These are phyloP conservation scores for Fusarium subglutinans DNA, from an alignment of 2,329 filamentous ascomycete genomes.

Conservation along the genomic window DNA sequence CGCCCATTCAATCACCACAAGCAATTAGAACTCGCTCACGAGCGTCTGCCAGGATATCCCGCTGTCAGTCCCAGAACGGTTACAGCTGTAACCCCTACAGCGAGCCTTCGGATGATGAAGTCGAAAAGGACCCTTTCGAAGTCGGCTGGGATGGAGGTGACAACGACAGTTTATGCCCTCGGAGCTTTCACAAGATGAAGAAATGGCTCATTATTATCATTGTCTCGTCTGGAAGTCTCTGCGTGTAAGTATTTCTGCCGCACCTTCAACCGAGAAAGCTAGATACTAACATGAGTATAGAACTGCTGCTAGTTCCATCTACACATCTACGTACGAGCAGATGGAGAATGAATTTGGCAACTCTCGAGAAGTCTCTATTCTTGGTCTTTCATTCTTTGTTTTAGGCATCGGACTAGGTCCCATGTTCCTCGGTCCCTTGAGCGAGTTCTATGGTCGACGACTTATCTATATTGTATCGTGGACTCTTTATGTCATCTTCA, in stretches of 20 bases:
- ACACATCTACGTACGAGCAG: constrained; percentile 83
- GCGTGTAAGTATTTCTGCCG: constrained; percentile 73
- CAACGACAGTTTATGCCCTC: constrained; percentile 77
- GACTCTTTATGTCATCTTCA: constrained; percentile 77
- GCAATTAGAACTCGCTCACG: constrained; percentile 9
- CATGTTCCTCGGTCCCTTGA: constrained; percentile 70
- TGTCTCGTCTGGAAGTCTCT: constrained; percentile 77
- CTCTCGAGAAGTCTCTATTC: constrained; percentile 76
- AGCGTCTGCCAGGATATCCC: constrained; percentile 29
- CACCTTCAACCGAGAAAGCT: neutral
- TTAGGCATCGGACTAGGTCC: constrained; percentile 75
- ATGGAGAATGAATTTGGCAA: constrained; percentile 78
- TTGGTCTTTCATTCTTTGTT: constrained; percentile 86
- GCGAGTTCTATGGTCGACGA: constrained; percentile 83
- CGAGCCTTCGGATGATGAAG: neutral
- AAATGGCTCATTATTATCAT: constrained; percentile 86
- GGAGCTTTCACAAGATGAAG: constrained; percentile 69
- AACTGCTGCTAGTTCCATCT: constrained; percentile 87
- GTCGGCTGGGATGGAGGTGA: constrained; percentile 80
- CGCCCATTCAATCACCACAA: constrained; percentile 20
- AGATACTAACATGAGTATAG: constrained; percentile 51
- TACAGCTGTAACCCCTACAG: constrained; percentile 50
- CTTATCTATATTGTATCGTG: constrained; percentile 84
- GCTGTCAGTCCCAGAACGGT: constrained; percentile 55
- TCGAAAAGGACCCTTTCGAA: constrained; percentile 64